Evolutionary conservation across 306 rosid genomes (phyloP).

Genomic region (Castanea mollissima): DNA sequence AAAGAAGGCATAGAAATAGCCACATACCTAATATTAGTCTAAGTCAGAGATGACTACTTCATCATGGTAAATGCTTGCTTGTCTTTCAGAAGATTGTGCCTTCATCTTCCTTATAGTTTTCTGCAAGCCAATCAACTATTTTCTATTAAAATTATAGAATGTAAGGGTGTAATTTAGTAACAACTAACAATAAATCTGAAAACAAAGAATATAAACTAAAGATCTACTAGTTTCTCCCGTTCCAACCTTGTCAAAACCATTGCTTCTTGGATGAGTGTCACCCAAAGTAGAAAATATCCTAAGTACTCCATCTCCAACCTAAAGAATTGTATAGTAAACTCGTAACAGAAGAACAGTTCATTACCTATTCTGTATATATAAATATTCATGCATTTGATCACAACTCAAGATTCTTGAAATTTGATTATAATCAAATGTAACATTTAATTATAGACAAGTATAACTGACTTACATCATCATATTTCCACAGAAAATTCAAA

Average conservation of each 20-base stretch:
- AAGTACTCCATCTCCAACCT: conserved; percentile 99
- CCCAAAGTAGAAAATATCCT: conserved; percentile 95
- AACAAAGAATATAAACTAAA: too few species aligned
- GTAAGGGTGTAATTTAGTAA: neutral
- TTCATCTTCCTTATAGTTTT: conserved; percentile 20
- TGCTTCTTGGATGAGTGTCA: conserved; percentile 96
- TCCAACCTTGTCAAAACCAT: conserved; percentile 80
- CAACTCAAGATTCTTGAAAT: too few species aligned
- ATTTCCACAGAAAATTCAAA: too few species aligned
- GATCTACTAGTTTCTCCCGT: neutral
- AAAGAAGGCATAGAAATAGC: neutral
- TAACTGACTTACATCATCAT: too few species aligned
- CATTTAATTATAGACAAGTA: too few species aligned
- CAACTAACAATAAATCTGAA: neutral
- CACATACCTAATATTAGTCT: conserved; percentile 74
- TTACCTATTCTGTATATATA: too few species aligned
- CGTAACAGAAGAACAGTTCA: neutral
- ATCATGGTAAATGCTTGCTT: conserved; percentile 72
- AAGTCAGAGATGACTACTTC: conserved; percentile 90
- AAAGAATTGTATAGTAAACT: conserved; percentile 47
- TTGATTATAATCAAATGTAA: too few species aligned
- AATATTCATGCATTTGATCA: too few species aligned
- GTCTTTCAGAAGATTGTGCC: conserved; percentile 84
- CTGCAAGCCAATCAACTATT: conserved; percentile 48
- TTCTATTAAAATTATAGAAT: conserved; percentile 40